These are phyloP conservation scores for Metschnikowia aberdeeniae DNA, from an alignment of 805 yeast species.

Conservation along the genomic window DNA sequence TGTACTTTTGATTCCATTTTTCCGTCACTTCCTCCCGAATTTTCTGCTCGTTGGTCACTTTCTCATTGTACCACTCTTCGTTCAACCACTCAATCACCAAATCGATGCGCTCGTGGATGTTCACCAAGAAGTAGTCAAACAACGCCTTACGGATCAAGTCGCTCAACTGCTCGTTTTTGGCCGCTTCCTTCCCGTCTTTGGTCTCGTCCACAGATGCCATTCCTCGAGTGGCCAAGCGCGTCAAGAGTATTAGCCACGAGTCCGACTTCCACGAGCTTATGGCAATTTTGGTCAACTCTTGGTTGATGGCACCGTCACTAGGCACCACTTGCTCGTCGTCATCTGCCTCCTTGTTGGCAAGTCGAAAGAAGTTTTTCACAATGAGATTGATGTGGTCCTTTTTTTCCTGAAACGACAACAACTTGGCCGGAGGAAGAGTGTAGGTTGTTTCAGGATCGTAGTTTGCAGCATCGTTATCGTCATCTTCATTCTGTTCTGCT, in stretches of 20 bases:
- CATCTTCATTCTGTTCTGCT: slow-evolving; percentile 19
- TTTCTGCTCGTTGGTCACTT: slow-evolving; percentile 34
- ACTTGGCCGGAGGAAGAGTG: slow-evolving; percentile 55
- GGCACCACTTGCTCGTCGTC: slow-evolving; percentile 12
- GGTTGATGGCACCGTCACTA: slow-evolving; percentile 26
- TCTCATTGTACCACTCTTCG: slow-evolving; percentile 86
- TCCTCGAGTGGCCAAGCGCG: slow-evolving; percentile 83
- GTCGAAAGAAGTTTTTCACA: slow-evolving; percentile 53
- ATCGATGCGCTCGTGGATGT: slow-evolving; percentile 69
- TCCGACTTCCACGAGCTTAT: slow-evolving; percentile 52
- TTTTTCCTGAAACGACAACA: slow-evolving; percentile 50
- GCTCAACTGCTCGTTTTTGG: slow-evolving; percentile 41
- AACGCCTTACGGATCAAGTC: slow-evolving; percentile 65
- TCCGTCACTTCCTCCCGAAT: slow-evolving; percentile 18
- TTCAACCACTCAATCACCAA: slow-evolving; percentile 86
- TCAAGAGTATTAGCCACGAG: slow-evolving; percentile 72
- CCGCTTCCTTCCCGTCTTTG: slow-evolving; percentile 24
- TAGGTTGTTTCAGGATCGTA: slow-evolving; percentile 42
- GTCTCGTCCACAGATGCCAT: slow-evolving; percentile 30
- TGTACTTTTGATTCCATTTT: slow-evolving; percentile 14
- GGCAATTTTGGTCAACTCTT: slow-evolving; percentile 57
- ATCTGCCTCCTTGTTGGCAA: slow-evolving; percentile 32
- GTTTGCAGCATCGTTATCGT: slow-evolving; percentile 21
- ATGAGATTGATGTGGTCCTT: slow-evolving; percentile 54
- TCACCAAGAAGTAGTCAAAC: slow-evolving; percentile 67